Base-by-base conservation (phyloP, 2,329 filamentous ascomycete species). In the Dothidotthia symphoricarpi region DNA sequence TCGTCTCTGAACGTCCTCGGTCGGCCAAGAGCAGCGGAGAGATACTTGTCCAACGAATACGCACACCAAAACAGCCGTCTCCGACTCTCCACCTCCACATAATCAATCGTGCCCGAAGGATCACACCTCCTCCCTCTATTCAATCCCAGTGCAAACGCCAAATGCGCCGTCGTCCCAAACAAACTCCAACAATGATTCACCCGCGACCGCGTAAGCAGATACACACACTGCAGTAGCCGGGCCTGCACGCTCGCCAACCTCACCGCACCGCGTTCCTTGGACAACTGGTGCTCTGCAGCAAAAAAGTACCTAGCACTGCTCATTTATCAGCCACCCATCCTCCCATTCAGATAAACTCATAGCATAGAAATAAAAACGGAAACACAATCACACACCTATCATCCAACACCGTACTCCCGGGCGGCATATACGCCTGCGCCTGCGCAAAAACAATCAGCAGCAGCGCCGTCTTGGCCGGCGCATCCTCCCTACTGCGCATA, bases 21-120 rank as follows among this genome's bases (percentile, higher is more conserved):
- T 5, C 81, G 69, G 0, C 81, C 81, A 19, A 83, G 74, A 13
- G 82, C 76, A n/a, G 81, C 77, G 16, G 78, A 77, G 1, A 84
- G 64, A 39, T 83, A 83, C 34, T 77, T 80, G 53, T 85, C 80
- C 1, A 83, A 62, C 1, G 75, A 77, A 50, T 83, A 84, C 0
- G 77, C 74, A 3, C 74, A 75, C 81, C 81, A 83, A 35, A 85
- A 83, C 0, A 79, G 72, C 6, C 80, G 68, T 39, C 76, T 76
- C 1, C 76, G 70, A 28, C 77, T 75, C 42, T 83, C 77, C 0
- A 63, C 59, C 3, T 70, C 59, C 7, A 75, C 68, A 30, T 74
- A 74, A 42, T 77, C 71, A 1, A 64, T 45, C 7, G 53, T 61
- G 1, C 49, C 57, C 14, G 63, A 55, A 16, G 39, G 48, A 30